Percentiles rank a stretch among this genome's conserved stretches.
Evolutionary conservation across 306 rosid genomes (phyloP).

Genomic region (Myrica gale): DNA sequence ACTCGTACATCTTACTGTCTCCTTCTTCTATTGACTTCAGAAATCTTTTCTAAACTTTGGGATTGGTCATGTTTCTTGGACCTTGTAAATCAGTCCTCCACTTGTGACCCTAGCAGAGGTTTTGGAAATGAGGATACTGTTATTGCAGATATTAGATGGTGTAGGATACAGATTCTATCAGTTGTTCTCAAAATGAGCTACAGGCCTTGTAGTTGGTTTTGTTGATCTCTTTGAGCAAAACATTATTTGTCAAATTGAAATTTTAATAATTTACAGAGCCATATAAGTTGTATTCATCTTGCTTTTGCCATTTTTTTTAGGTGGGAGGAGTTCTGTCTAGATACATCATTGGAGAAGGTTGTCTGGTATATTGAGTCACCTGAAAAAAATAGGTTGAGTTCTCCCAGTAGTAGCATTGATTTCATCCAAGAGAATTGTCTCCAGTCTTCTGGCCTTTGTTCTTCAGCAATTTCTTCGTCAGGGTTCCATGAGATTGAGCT

Average conservation of each 20-base stretch:
- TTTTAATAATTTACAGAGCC: slow-evolving; percentile 6
- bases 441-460: slow-evolving; percentile 38
- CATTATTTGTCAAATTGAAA: slow-evolving; percentile 14
- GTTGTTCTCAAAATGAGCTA: slow-evolving; percentile 55
- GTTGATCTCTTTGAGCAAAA: slow-evolving; percentile 4
- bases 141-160: slow-evolving; percentile 62
- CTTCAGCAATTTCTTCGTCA: slow-evolving; percentile 29
- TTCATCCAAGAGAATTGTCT: slow-evolving; percentile 41
- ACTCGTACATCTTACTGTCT: slow-evolving; percentile 68
- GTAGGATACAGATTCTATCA: slow-evolving; percentile 49
- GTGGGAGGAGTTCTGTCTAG: slow-evolving; percentile 83
- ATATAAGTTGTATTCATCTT: slow-evolving; percentile 20
- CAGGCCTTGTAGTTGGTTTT: slow-evolving; percentile 62
- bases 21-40: slow-evolving; percentile 52
- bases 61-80: slow-evolving; percentile 74
- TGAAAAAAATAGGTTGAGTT: slow-evolving; percentile 25
- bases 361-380: slow-evolving; percentile 50
- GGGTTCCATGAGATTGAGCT: slow-evolving; percentile 42
- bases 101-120: slow-evolving; percentile 15
- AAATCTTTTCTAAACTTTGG: slow-evolving; percentile 62
- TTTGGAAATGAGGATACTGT: slow-evolving; percentile 21
- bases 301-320: slow-evolving; percentile 47
- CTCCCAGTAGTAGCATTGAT: slow-evolving; percentile 29
- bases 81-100: slow-evolving; percentile 38
- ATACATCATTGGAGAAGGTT: slow-evolving; percentile 66